Base-by-base conservation (phyloP, 148 eudicot genomes). In the Simmondsia chinensis region DNA sequence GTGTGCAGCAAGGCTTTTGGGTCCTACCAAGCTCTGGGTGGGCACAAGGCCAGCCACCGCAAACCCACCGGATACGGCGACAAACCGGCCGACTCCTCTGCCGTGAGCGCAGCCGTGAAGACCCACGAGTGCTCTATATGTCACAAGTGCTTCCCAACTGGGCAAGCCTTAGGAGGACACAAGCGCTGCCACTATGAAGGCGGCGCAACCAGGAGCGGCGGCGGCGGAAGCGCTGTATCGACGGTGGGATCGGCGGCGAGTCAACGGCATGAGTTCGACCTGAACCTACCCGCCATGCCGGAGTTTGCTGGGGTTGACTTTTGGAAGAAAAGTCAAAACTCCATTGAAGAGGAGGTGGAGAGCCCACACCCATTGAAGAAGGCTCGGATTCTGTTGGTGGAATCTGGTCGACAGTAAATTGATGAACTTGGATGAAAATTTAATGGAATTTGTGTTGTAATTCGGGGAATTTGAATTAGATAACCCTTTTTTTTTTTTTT, bases 331-430 rank as follows among this genome's bases (percentile, higher is more conserved):
- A n/a, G 10, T 20, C 20, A 21, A 26, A 24, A 64, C 15, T 40
- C 23, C 20, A 60, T 50, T 7, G 95, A 79, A 7, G 81, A 83
- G 4, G 97, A 91, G 46, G 95, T 85, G 1, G 89, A 79, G 54
- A 85, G 95, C 39, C 99, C 99, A 2, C 99, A 91, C 25, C 99
- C 99, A 19, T 42, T 63, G 25, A 91, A 91, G 64, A 91, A 79
- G 44, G 61, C 78, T 0, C 62, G 86, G 0, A 47, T 82, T 34
- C 12, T 46, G 16, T 29, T 66, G 7, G n/a, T n/a, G n/a, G n/a
- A n/a, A n/a, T n/a, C n/a, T n/a, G n/a, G n/a, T n/a, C n/a, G n/a
- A n/a, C n/a, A n/a, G n/a, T n/a, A n/a, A n/a, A n/a, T n/a, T n/a
- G n/a, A n/a, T n/a, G n/a, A n/a, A n/a, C n/a, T n/a, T n/a, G n/a